Evolutionary conservation across 495 filamentous ascomycete species (phyloP), one percentile per base, ranked within the genome.

Genomic region (Daldinia loculata): DNA sequence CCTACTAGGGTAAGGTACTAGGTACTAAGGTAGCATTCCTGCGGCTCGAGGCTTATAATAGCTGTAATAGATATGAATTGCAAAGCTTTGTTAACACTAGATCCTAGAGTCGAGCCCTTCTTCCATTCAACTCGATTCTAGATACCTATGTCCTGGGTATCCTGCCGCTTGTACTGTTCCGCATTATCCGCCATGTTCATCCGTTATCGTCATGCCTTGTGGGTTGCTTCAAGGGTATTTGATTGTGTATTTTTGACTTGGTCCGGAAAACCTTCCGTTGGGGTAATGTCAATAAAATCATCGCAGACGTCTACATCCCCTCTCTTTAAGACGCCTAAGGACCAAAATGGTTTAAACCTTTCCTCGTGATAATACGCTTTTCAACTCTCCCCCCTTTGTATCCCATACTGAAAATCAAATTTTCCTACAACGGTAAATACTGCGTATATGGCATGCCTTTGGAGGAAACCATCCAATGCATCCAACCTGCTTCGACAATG

Each of bases 101-200:
- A 53, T 48, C 15, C 41, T 11, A 48, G 41, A 48, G 41, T 48
- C 19, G 41, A 17, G 41, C 6, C 41, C 41, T 22, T n/a, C 11
- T 36, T 36, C 61, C 41, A 53, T 68, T 68, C 50, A 65, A 56
- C 60, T 55, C 38, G 22, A 61, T 34, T 62, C 65, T 59, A 38
- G 32, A 38, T 57, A 53, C n/a, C 17, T 45, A 66, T 66, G 61
- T 65, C 70, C 66, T 69, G 70, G 70, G 70, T 73, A 73, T 73
- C 61, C 50, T 66, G 55, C 50, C 60, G 56, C 43, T 17, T 50
- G 12, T 39, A 50, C 56, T 29, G 14, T 56, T 36, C 57, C 57
- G 30, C 9, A 56, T 56, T 41, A 45, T 22, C 59, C 38, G 27
- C 59, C 45, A 29, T 48, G n/a, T 41, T 52, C 56, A 65, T 61